phyloP scores from a whole-genome alignment of 176 grass and related monocot species.

The Chrysopogon serrulatus region DNA sequence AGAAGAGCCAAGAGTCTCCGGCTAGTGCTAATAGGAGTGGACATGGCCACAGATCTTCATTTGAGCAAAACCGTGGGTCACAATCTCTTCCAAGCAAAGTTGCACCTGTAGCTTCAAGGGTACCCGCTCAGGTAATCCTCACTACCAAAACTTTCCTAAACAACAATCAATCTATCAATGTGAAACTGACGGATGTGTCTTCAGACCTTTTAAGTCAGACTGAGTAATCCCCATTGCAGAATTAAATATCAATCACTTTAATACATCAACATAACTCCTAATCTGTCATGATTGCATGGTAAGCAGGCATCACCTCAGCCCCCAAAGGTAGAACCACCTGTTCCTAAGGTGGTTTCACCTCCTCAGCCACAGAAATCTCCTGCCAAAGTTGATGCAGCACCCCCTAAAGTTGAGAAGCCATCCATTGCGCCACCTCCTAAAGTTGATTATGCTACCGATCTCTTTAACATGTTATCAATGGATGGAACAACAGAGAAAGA shows the following conservation, averaged over 20 bases:
- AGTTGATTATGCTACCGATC: constrained; percentile 92
- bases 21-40: constrained; percentile 39
- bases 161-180: not conserved
- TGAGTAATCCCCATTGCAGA: constrained; percentile 6
- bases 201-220: not conserved
- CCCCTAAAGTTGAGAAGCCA: constrained; percentile 46
- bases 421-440: constrained; percentile 52
- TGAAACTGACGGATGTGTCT: not conserved
- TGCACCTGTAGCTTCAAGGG: constrained; percentile 55
- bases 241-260: not conserved
- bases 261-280: not conserved
- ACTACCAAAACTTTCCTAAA: not conserved
- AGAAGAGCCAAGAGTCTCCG: constrained; percentile 41
- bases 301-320: constrained; percentile 52
- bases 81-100: constrained; percentile 36
- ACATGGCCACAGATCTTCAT: constrained; percentile 55
- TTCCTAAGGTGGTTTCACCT: constrained; percentile 57
- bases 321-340: constrained; percentile 50
- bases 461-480: constrained; percentile 88
- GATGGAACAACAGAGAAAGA: constrained; percentile 64
- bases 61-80: constrained; percentile 49
- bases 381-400: constrained; percentile 36
- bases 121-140: constrained; percentile 45
- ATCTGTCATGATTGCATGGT: constrained; percentile 10
- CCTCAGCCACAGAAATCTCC: constrained; percentile 43